Conservation (phyloP, 2,329 filamentous ascomycete species). For the Penicillium sp. region DNA sequence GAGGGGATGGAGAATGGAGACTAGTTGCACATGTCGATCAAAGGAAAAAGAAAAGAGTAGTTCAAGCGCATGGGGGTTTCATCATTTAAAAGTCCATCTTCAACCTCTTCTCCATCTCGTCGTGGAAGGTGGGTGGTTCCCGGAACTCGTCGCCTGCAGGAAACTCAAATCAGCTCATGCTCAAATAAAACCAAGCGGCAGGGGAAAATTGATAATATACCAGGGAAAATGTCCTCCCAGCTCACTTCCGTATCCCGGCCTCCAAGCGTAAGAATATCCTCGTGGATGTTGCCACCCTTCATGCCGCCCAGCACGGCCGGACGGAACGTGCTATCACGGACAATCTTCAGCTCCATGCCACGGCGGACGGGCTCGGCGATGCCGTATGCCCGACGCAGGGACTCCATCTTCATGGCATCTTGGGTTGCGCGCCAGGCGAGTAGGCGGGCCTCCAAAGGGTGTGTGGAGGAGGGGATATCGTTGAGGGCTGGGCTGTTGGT, state of each 20-base stretch:
- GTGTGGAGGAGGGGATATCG: conserved; percentile 60
- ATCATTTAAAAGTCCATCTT: conserved; percentile 61
- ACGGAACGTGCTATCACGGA: conserved; percentile 70
- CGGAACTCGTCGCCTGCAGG: conserved; percentile 64
- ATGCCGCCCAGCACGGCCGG: conserved; percentile 66
- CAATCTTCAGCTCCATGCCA: conserved; percentile 93
- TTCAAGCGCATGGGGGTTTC: conserved; percentile 7
- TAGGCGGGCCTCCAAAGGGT: conserved; percentile 90
- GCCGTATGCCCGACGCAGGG: conserved; percentile 81
- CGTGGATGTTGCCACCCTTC: conserved; percentile 67
- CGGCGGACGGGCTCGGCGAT: conserved; percentile 88
- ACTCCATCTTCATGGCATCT: conserved; percentile 82
- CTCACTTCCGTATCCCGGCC: conserved; percentile 73
- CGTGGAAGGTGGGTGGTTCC: conserved; percentile 71
- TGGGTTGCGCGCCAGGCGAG: conserved; percentile 88
- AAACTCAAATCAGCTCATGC: conserved; percentile 1
- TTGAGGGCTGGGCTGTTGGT: conserved; percentile 32
- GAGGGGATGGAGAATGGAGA: conserved; percentile 7
- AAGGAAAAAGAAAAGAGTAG: conserved; percentile 1
- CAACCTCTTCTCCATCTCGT: conserved; percentile 91
- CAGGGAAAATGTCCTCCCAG: conserved; percentile 93
- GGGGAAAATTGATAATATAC: conserved; percentile 42
- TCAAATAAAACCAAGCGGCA: neutral
- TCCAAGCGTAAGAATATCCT: conserved; percentile 70
- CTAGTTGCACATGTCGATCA: conserved; percentile 16